phyloP scores from a whole-genome alignment of 176 grass and related monocot species.

The Oryza officinalis region DNA sequence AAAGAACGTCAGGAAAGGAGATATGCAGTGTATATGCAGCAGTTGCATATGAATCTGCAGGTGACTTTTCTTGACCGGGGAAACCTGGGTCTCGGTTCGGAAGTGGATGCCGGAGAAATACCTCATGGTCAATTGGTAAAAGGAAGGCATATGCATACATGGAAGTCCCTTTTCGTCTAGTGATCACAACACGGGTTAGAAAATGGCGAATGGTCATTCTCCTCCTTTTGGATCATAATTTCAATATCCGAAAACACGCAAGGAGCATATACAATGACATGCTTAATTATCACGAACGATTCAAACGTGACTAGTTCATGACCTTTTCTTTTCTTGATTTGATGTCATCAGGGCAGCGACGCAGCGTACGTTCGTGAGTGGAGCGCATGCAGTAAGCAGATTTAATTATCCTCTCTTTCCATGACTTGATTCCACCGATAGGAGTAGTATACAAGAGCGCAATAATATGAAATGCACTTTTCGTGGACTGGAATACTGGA shows the following conservation, averaged over 20 bases:
- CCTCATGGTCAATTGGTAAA: not conserved
- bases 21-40: not conserved
- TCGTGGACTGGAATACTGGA: too few relatives aligned
- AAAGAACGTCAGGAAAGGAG: not conserved
- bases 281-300: not conserved
- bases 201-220: not conserved
- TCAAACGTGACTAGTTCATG: not conserved
- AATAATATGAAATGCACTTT: not conserved
- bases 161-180: not conserved
- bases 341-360: not conserved
- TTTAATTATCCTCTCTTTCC: not conserved
- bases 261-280: not conserved
- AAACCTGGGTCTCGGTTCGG: not conserved
- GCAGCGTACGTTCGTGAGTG: not conserved
- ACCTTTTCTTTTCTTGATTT: not conserved
- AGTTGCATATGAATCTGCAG: not conserved
- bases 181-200: not conserved
- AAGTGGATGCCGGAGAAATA: not conserved
- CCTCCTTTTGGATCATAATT: not conserved
- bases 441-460: not conserved
- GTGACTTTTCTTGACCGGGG: slow-evolving; percentile 16
- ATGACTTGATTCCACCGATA: not conserved
- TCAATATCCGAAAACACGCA: not conserved
- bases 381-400: not conserved
- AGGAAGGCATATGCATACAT: not conserved